Percentiles rank a stretch among this genome's conserved stretches.
Evolutionary conservation across 129 eudicot genomes (phyloP).

Genomic region (Chrysanthemum seticuspe): DNA sequence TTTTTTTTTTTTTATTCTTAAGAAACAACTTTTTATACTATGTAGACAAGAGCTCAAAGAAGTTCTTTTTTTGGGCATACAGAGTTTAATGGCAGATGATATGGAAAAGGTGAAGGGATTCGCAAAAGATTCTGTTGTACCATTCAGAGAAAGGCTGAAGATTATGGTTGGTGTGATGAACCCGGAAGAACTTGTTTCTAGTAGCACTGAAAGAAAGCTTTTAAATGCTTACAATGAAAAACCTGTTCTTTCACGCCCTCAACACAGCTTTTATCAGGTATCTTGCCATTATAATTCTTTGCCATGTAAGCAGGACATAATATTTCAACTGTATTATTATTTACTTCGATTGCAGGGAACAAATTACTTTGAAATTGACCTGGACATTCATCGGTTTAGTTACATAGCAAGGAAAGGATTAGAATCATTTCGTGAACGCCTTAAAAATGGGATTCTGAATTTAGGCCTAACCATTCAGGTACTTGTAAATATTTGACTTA

Average conservation of each 20-base stretch:
- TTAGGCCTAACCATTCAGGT: constrained; percentile 77
- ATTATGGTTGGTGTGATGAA: constrained; percentile 76
- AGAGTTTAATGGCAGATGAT: constrained; percentile 66
- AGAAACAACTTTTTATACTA: not conserved
- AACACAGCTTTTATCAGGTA: constrained; percentile 85
- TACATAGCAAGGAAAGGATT: constrained; percentile 73
- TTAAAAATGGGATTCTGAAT: constrained; percentile 58
- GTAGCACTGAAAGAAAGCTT: constrained; percentile 71
- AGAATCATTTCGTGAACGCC: constrained; percentile 55
- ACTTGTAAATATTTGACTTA: not conserved
- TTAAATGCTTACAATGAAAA: constrained; percentile 73
- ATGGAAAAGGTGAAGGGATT: constrained; percentile 69
- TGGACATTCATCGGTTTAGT: constrained; percentile 78
- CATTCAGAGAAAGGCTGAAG: constrained; percentile 78
- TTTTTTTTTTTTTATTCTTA: too few species aligned
- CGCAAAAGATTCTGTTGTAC: constrained; percentile 52
- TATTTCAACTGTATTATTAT: not conserved
- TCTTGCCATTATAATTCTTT: not conserved
- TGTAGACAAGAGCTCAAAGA: not conserved
- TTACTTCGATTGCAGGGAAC: constrained; percentile 42
- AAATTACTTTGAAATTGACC: constrained; percentile 68
- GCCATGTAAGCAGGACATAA: not conserved
- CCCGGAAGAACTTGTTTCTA: constrained; percentile 73
- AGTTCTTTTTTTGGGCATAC: constrained; percentile 7
- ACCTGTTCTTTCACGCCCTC: constrained; percentile 93